Conservation (phyloP, 352 stramenopile genomes). For the Globisporangium nodosum region DNA sequence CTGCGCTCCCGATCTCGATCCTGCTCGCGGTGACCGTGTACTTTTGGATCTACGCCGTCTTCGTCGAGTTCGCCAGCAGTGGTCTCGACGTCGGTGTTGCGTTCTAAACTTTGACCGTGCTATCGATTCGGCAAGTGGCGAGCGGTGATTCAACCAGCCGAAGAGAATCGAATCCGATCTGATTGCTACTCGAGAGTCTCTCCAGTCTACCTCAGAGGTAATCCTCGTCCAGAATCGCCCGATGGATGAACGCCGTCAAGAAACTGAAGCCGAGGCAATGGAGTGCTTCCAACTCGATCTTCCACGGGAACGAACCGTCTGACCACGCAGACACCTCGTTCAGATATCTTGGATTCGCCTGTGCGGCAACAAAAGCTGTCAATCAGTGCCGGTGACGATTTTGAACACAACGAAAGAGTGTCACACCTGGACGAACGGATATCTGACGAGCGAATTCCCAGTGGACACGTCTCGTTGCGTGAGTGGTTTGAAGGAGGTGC, state of each 20-base stretch:
- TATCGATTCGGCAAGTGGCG: neutral
- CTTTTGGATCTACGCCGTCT: constrained; percentile 74
- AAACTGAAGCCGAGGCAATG: constrained; percentile 76
- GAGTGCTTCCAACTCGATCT: constrained; percentile 80
- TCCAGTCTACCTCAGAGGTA: constrained; percentile 22
- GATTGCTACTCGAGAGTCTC: neutral
- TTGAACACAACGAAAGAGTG: neutral
- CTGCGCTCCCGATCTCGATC: constrained; percentile 95
- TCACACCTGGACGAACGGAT: constrained; percentile 60
- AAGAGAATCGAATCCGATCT: neutral
- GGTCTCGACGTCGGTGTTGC: constrained; percentile 31
- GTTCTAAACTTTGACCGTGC: constrained; percentile 2
- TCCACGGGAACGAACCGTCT: constrained; percentile 33
- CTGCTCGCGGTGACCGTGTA: constrained; percentile 70
- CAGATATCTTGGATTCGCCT: constrained; percentile 50
- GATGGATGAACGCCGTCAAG: constrained; percentile 49
- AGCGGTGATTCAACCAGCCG: neutral
- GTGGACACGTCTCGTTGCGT: constrained; percentile 46
- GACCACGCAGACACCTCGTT: constrained; percentile 58
- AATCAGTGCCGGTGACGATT: neutral
- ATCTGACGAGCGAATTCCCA: constrained; percentile 32
- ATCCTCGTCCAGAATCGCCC: constrained; percentile 32
- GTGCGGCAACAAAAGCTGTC: neutral
- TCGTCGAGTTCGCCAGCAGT: constrained; percentile 55
- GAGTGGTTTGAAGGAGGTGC: constrained; percentile 48